These are phyloP conservation scores for Fusarium sp. DNA, from an alignment of 2,329 filamentous ascomycete genomes.

Conservation along the genomic window DNA sequence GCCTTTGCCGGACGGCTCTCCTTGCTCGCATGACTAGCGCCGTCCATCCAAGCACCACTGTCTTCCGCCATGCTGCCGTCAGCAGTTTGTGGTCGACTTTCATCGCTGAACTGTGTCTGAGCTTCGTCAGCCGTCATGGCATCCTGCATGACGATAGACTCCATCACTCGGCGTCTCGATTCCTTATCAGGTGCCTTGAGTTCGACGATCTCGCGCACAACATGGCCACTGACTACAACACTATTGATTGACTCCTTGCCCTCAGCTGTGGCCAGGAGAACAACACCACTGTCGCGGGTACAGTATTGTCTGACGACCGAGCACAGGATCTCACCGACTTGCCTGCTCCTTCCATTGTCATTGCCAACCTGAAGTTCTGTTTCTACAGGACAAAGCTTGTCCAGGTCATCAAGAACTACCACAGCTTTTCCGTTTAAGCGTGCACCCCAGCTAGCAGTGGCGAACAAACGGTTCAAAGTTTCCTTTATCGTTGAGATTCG, in stretches of 20 bases:
- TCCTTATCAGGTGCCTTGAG: slow-evolving; percentile 95
- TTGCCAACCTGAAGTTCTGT: slow-evolving; percentile 94
- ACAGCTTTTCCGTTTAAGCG: slow-evolving; percentile 84
- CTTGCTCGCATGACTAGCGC: slow-evolving; percentile 66
- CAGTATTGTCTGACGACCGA: slow-evolving; percentile 87
- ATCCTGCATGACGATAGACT: slow-evolving; percentile 74
- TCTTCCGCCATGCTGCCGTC: slow-evolving; percentile 64
- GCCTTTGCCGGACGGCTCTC: slow-evolving; percentile 47
- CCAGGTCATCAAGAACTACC: slow-evolving; percentile 91
- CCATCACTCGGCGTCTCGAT: slow-evolving; percentile 82
- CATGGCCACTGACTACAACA: slow-evolving; percentile 88
- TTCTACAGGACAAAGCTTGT: slow-evolving; percentile 91
- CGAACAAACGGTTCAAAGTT: slow-evolving; percentile 83
- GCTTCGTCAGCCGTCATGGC: slow-evolving; percentile 52
- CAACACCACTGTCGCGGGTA: slow-evolving; percentile 79
- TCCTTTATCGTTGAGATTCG: slow-evolving; percentile 92
- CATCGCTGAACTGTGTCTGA: slow-evolving; percentile 51
- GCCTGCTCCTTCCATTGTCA: slow-evolving; percentile 90
- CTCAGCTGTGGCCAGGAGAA: slow-evolving; percentile 89
- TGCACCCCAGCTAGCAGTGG: slow-evolving; percentile 90
- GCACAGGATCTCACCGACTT: slow-evolving; percentile 89
- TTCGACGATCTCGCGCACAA: slow-evolving; percentile 89
- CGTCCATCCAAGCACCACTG: slow-evolving; percentile 79
- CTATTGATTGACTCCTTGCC: slow-evolving; percentile 93
- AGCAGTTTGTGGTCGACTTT: slow-evolving; percentile 67